Base-by-base conservation (phyloP, 495 filamentous ascomycete species). In the Cercophora sp. region DNA sequence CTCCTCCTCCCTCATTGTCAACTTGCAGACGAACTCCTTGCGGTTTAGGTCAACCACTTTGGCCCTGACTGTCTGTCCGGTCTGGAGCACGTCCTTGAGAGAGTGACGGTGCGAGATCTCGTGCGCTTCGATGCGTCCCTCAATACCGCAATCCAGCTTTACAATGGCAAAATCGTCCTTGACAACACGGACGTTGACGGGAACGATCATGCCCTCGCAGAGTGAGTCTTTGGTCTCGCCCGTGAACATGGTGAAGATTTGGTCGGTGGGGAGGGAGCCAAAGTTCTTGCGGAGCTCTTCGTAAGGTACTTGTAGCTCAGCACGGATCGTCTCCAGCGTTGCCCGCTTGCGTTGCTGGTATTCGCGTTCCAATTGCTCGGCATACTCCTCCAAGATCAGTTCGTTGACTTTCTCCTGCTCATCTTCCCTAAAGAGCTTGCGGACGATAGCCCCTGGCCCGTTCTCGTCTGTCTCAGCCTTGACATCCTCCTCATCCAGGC, bases 401-500 rank as follows among this genome's bases (percentile, higher is more conserved):
- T 97, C 94, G 60, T 97, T 96, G 57, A 97, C 90, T 63, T 90
- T 91, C 54, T 96, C 92, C 63, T 91, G 87, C 50, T 87, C 85
- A 20, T 95, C 87, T 8, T 96, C 91, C 61, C 86, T 87, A 68
- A 97, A 85, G 5, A 98, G 79, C 67, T 89, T 91, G 51, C 92
- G 86, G 49, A 98, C 88, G 53, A 97, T 88, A 6, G 91, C 93
- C 27, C 87, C 88, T 0, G 84, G 75, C 1, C 93, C 93, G 47
- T 88, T 86, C 61, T 95, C 89, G 56, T 93, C 86, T 5, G 84
- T 85, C 69, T 97, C 92, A 0, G 87, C 90, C 68, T 96, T 92
- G 67, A 97, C 87, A 64, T 98, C 93, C 70, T 98, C 93, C 67
- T 98, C 93, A 60, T 98, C 94, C 57, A 96, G 70, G 64, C 96